phyloP scores from a whole-genome alignment of 129 eudicot species.

The Artemisia annua region DNA sequence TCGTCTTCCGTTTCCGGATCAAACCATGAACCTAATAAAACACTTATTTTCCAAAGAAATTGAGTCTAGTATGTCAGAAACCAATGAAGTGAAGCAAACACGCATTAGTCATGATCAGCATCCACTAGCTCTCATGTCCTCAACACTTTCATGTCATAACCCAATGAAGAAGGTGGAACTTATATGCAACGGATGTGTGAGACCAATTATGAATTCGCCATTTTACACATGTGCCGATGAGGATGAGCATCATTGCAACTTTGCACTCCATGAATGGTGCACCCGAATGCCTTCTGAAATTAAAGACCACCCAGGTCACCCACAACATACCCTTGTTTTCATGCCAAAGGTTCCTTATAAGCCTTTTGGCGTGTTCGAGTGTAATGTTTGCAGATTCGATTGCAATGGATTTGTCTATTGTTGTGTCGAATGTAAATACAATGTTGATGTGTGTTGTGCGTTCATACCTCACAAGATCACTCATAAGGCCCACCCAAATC shows the following conservation, averaged over 20 bases:
- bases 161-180: not conserved
- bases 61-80: not conserved
- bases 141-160: not conserved
- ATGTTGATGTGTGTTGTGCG: not conserved
- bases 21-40: not conserved
- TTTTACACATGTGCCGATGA: not conserved
- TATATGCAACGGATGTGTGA: not conserved
- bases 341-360: not conserved
- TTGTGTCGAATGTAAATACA: not conserved
- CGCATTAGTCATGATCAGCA: slow-evolving; percentile 3
- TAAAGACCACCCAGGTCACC: slow-evolving; percentile 2
- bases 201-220: not conserved
- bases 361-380: not conserved
- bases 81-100: not conserved
- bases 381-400: not conserved
- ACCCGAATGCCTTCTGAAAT: not conserved
- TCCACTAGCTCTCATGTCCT: not conserved
- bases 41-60: not conserved
- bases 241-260: not conserved
- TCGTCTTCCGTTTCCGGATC: not conserved
- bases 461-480: not conserved
- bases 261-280: slow-evolving; percentile 3
- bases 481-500: slow-evolving; percentile 1
- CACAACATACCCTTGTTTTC: slow-evolving; percentile 1
- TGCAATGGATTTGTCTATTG: not conserved